Evolutionary conservation across 257 asterid genomes (phyloP).

Genomic region (Osmanthus fragrans): DNA sequence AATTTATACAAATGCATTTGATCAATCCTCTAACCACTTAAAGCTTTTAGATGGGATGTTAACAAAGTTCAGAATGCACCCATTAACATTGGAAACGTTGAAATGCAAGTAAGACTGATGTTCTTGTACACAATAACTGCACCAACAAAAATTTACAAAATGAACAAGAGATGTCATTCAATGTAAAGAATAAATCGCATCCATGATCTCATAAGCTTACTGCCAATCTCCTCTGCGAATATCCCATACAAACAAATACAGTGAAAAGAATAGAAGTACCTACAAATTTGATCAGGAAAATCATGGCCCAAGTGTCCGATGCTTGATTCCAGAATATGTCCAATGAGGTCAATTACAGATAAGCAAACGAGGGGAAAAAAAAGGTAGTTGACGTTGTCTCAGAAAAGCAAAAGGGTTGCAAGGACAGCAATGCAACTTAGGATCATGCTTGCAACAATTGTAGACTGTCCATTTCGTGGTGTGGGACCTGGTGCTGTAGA

Average conservation of each 20-base stretch:
- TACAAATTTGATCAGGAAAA: slow-evolving; percentile 9
- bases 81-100: no score
- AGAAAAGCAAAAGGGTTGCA: slow-evolving; percentile 37
- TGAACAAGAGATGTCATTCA: not conserved
- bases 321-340: not conserved
- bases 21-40: not conserved
- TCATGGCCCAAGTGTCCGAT: slow-evolving; percentile 14
- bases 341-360: slow-evolving; percentile 14
- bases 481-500: slow-evolving; percentile 42
- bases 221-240: slow-evolving; percentile 4
- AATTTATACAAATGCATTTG: no score
- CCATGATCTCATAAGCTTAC: not conserved
- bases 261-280: slow-evolving; percentile 15
- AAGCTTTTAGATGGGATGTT: not conserved
- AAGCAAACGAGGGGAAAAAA: slow-evolving; percentile 20
- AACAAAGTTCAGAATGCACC: not conserved
- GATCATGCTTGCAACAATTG: slow-evolving; percentile 41
- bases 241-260: slow-evolving; percentile 17
- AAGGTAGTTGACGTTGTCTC: slow-evolving; percentile 9
- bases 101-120: not conserved
- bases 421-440: slow-evolving; percentile 43
- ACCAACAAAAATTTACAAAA: slow-evolving; percentile 16
- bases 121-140: slow-evolving; percentile 7
- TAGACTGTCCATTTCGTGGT: slow-evolving; percentile 52
- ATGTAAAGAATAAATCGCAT: slow-evolving; percentile 16